Percentiles rank a stretch among this genome's conserved stretches.
Conservation (phyloP, 2,329 filamentous ascomycete species). For the Chalaropsis ovoidea region DNA sequence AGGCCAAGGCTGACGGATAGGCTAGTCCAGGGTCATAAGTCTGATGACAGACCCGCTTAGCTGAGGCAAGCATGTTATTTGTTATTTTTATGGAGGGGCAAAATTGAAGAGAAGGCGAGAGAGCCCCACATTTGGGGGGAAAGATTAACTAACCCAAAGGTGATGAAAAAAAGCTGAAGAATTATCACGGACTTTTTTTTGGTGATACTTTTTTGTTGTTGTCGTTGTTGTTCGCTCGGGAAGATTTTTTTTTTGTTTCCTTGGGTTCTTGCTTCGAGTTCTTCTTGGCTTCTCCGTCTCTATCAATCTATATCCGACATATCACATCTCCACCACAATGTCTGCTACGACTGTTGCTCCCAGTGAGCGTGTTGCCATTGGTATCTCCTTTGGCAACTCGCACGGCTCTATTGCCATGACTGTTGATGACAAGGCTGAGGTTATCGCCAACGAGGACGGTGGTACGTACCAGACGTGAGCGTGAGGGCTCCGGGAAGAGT, state of each 20-base stretch:
- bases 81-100: conserved; percentile 21
- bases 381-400: conserved; percentile 95
- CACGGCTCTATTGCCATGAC: conserved; percentile 96
- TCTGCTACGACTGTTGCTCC: conserved; percentile 39
- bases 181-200: background rate
- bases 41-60: background rate
- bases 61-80: background rate
- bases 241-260: conserved; percentile 9
- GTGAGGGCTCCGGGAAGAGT: background rate
- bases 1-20: conserved; percentile 19
- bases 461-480: conserved; percentile 44
- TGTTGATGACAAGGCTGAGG: conserved; percentile 85
- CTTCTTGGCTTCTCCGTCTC: conserved; percentile 20
- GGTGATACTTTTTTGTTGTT: conserved; percentile 5
- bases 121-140: conserved; percentile 25
- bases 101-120: background rate
- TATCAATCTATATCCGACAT: conserved; percentile 7
- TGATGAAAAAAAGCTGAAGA: conserved; percentile 12
- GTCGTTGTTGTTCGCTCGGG: conserved; percentile 5
- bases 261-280: background rate
- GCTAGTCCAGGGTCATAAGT: conserved; percentile 8
- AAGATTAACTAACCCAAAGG: conserved; percentile 14
- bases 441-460: conserved; percentile 98
- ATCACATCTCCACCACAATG: conserved; percentile 23
- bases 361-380: conserved; percentile 63